These are phyloP conservation scores for Turnera subulata DNA, from an alignment of 345 rosid genomes.

Conservation along the genomic window DNA sequence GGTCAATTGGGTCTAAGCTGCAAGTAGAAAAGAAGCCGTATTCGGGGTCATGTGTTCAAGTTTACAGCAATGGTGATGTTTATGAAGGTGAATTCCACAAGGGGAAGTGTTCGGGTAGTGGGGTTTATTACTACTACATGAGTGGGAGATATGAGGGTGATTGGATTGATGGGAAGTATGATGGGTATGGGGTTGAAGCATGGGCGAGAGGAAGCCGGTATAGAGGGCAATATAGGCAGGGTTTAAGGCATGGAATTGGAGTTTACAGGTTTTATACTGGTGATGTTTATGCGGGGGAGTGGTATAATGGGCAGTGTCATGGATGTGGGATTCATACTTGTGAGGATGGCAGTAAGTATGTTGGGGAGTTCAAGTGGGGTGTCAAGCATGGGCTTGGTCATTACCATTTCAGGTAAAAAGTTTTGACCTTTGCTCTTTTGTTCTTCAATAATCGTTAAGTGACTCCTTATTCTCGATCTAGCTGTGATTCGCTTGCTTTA, in stretches of 20 bases:
- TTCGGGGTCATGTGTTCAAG: conserved; percentile 70
- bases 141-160: conserved; percentile 83
- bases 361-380: conserved; percentile 88
- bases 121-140: conserved; percentile 66
- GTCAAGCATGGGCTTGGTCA: conserved; percentile 84
- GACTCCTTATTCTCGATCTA: no score
- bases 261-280: conserved; percentile 74
- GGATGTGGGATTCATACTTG: conserved; percentile 79
- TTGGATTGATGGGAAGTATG: conserved; percentile 79
- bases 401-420: conserved; percentile 72
- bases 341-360: conserved; percentile 71
- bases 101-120: conserved; percentile 79
- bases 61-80: conserved; percentile 69
- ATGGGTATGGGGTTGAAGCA: conserved; percentile 81
- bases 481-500: no score
- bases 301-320: conserved; percentile 88
- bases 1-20: conserved; percentile 83
- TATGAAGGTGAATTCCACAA: conserved; percentile 80
- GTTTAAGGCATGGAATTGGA: conserved; percentile 85
- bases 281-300: conserved; percentile 81
- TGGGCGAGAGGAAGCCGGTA: conserved; percentile 89
- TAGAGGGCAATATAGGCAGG: conserved; percentile 75
- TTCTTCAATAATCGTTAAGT: no score
- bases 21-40: conserved; percentile 40
- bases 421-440: neutral